A percentile compares a stretch with the other conserved stretches of the same genome.
Conservation (phyloP, 1,284 basidiomycete genomes). For the Sanghuangporus sanghuang region DNA sequence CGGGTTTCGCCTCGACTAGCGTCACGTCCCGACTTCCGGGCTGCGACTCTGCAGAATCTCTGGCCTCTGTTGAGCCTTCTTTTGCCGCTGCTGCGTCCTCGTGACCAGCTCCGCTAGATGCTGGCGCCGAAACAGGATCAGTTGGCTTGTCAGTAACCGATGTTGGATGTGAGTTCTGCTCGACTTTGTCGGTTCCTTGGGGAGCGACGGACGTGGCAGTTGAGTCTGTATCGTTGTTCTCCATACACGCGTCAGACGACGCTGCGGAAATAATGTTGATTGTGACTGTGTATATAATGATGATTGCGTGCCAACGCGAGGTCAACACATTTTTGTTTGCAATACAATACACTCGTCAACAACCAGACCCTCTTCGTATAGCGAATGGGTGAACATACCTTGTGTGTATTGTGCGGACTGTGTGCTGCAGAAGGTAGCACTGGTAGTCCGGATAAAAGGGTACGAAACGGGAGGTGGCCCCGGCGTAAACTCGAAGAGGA, state of each 20-base stretch:
- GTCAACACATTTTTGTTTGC: slow-evolving; percentile 1
- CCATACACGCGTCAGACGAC: slow-evolving; percentile 77
- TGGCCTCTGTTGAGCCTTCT: neutral
- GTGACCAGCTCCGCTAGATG: neutral
- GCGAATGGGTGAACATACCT: slow-evolving; percentile 1
- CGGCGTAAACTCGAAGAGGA: neutral
- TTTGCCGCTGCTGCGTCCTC: neutral
- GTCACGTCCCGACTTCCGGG: slow-evolving; percentile 9
- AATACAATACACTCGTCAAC: neutral
- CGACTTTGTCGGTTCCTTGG: slow-evolving; percentile 25
- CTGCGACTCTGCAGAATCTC: neutral
- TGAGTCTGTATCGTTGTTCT: slow-evolving; percentile 47
- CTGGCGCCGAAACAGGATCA: neutral
- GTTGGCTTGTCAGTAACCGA: neutral
- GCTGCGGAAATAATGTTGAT: slow-evolving; percentile 28
- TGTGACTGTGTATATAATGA: slow-evolving; percentile 1
- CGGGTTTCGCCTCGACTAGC: neutral
- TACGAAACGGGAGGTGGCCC: neutral
- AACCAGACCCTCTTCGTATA: neutral
- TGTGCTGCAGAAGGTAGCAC: slow-evolving; percentile 1
- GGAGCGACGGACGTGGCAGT: slow-evolving; percentile 37
- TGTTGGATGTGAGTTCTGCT: slow-evolving; percentile 15
- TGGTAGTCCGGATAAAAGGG: neutral
- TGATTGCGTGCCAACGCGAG: slow-evolving; percentile 8
- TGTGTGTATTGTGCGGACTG: neutral